Base-by-base conservation (phyloP, 2,329 filamentous ascomycete genomes). In the Clarireedia monteithiana region DNA sequence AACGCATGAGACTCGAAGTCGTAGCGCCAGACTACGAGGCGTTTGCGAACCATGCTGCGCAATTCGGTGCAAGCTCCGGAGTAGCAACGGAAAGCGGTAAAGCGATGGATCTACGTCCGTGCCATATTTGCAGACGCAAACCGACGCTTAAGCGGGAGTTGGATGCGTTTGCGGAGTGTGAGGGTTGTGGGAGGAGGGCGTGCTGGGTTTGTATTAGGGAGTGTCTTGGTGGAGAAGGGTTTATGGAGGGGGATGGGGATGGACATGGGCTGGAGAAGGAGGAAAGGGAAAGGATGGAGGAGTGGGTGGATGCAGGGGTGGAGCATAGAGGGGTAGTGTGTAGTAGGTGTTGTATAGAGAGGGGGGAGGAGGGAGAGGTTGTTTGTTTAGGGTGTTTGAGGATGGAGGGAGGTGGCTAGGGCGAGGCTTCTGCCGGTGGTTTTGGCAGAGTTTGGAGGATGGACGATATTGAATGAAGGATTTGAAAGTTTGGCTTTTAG, bases 171-270 rank as follows among this genome's bases (percentile, higher is more conserved):
- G 78, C 82, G 48, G 75, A 82, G 63, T 89, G 85, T 67, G 72
- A 79, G 61, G 77, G 79, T 14, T 89, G 85, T 65, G 74, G 76
- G 9, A 73, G 79, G 59, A 75, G 83, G 44, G 81, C 84, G 0
- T 89, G 85, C 67, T 88, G 80, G 64, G 75, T 89, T n/a, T 89
- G 85, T 67, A 79, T 86, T 46, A 73, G 85, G 26, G 73, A 81
- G 61, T 89, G 85, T 62, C 72, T 54, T 71, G 40, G 60, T 51
- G 12, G 59, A 51, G 40, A 51, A 27, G 17, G 57, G 48, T 23
- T 30, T 10, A 30, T 7, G 48, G 2, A 10, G 14, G 17, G 36
- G 24, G 12, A 48, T 57, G 48, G 48, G 45, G 30, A 45, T 49
- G 45, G 46, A 30, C 39, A 60, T 50, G 30, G 53, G 20, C 20